Percentiles rank a stretch among this genome's conserved stretches.
These are phyloP conservation scores for Lenzites betulinus DNA, from an alignment of 768 basidiomycete genomes.

Conservation along the genomic window DNA sequence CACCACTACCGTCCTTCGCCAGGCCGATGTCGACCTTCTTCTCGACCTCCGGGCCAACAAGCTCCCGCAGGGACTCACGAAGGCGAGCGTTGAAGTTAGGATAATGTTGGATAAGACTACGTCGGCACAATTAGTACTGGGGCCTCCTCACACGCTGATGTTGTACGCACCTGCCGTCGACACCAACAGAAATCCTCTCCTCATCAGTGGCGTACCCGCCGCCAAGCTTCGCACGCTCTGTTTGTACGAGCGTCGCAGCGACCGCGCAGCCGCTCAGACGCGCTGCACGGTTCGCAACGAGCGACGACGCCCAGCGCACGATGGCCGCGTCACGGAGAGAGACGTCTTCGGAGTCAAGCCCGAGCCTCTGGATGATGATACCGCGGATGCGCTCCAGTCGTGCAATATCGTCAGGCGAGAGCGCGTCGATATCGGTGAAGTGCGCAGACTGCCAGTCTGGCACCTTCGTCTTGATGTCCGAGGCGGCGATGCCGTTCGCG, in stretches of 20 bases:
- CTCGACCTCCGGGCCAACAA: slow-evolving; percentile 85
- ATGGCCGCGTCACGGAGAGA: slow-evolving; percentile 55
- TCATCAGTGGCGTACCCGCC: slow-evolving; percentile 32
- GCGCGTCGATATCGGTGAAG: slow-evolving; percentile 30
- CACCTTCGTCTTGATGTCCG: not conserved
- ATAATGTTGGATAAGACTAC: slow-evolving; percentile 88
- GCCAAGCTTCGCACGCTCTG: slow-evolving; percentile 60
- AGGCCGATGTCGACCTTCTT: slow-evolving; percentile 81
- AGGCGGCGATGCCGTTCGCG: slow-evolving; percentile 17
- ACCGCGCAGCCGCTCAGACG: slow-evolving; percentile 84
- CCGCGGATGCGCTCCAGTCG: slow-evolving; percentile 56
- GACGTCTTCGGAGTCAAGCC: slow-evolving; percentile 55
- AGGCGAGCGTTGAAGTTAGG: slow-evolving; percentile 80
- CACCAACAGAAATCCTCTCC: slow-evolving; percentile 72
- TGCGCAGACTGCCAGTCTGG: slow-evolving; percentile 21
- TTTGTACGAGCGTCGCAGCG: slow-evolving; percentile 84
- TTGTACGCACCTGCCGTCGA: slow-evolving; percentile 81
- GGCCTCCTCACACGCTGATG: too few relatives aligned
- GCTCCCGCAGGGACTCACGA: slow-evolving; percentile 66
- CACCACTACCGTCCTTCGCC: slow-evolving; percentile 97
- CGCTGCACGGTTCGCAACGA: slow-evolving; percentile 84
- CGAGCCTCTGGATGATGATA: slow-evolving; percentile 64
- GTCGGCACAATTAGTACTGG: not conserved
- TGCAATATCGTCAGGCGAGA: slow-evolving; percentile 26
- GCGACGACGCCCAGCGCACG: slow-evolving; percentile 75